These are phyloP conservation scores for Colletotrichum chlorophyti DNA, from an alignment of 2,329 filamentous ascomycete species.

Conservation along the genomic window DNA sequence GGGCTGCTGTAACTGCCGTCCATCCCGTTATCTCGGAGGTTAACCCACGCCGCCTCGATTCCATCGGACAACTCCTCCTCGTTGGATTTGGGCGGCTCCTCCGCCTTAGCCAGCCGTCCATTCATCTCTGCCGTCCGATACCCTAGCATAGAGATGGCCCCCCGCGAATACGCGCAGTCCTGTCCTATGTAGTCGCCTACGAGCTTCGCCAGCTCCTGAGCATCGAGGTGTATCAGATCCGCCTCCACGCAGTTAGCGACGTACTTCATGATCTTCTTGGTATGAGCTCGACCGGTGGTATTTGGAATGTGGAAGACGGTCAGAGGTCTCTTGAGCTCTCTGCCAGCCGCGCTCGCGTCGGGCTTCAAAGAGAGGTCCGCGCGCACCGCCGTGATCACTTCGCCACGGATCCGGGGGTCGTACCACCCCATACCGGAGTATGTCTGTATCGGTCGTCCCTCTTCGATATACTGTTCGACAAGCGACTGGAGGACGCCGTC, in stretches of 20 bases:
- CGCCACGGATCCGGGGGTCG: constrained; percentile 29
- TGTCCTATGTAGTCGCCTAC: constrained; percentile 75
- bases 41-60: constrained; percentile 34
- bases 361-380: constrained; percentile 37
- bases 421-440: constrained; percentile 18
- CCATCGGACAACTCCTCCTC: constrained; percentile 37
- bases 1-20: constrained; percentile 34
- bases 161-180: constrained; percentile 54
- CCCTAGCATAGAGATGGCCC: constrained; percentile 59
- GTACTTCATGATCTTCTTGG: constrained; percentile 59
- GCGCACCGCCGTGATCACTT: constrained; percentile 39
- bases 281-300: constrained; percentile 34
- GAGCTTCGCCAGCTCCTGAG: constrained; percentile 73
- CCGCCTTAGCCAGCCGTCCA: constrained; percentile 57
- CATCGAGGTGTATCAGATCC: constrained; percentile 72
- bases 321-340: constrained; percentile 40
- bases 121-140: constrained; percentile 63
- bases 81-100: constrained; percentile 47
- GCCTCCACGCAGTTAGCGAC: constrained; percentile 67
- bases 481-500: constrained; percentile 9
- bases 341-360: constrained; percentile 29
- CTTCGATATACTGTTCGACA: constrained; percentile 24
- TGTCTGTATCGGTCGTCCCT: constrained; percentile 18
- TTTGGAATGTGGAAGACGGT: constrained; percentile 44
- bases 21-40: constrained; percentile 31